Base-by-base conservation (phyloP, 176 grass and related monocot species). In the Ensete ventricosum region DNA sequence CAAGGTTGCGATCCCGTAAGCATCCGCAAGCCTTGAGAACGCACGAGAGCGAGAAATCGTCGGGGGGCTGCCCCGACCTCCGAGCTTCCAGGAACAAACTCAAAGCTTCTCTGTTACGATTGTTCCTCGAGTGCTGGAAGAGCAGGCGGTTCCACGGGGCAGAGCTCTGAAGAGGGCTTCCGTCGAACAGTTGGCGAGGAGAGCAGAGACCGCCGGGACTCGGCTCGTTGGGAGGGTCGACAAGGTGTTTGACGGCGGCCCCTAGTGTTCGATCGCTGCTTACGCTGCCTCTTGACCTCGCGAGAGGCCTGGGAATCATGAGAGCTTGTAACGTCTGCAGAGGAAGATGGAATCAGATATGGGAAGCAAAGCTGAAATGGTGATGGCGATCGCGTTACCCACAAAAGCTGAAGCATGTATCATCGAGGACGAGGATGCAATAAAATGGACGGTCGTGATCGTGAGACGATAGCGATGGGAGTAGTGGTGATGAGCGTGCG, bases 151-250 rank as follows among this genome's bases (percentile, higher is more conserved):
- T 62, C 21, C 54, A 59, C 9, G 81, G 29, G 9, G 54, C 13
- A 17, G 23, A 1, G 24, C 78, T 76, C 49, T 43, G 7, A 27
- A 11, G 17, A 21, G 78, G 20, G 50, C 78, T 86, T 96, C 67
- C 64, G 71, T 88, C 88, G 69, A 91, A 88, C 76, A 43, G 21
- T 62, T 76, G 82, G 79, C 73, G 57, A 73, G 74, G 55, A 1
- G 54, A 3, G 2, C n/a, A 55, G 23, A 1, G 20, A 52, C 23
- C 48, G 8, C 58, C 9, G 67, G 7, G 48, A 16, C 1, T 0
- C 0, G 19, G 1, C 1, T 53, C 4, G 11, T 50, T 14, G 26
- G 16, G 9, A 11, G 19, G 3, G 25, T 49, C 1, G 17, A 52
- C 1, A 73, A 64, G 11, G 49, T 52, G 48, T 76, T 34, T 34